A percentile compares a stretch with the other conserved stretches of the same genome.
These are phyloP conservation scores for Ustilago shanxiensis DNA, from an alignment of 1,284 basidiomycete species.

Conservation along the genomic window DNA sequence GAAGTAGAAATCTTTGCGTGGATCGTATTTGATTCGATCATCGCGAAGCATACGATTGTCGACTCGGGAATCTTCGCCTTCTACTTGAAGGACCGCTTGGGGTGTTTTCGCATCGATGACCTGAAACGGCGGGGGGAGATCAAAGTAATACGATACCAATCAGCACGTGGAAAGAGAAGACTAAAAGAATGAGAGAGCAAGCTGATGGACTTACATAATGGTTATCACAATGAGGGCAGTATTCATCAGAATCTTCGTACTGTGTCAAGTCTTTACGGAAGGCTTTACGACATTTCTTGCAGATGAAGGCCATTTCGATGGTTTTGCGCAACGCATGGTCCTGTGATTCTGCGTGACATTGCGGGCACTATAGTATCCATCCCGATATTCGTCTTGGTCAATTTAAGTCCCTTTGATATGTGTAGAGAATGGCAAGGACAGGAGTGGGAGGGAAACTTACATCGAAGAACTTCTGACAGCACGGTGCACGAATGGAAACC, in stretches of 20 bases:
- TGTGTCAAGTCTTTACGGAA: slow-evolving; percentile 91
- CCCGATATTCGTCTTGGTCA: too few relatives aligned
- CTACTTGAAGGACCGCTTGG: slow-evolving; percentile 83
- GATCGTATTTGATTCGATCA: slow-evolving; percentile 76
- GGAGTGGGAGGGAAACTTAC: slow-evolving; percentile 36
- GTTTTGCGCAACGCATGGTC: slow-evolving; percentile 82
- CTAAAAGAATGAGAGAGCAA: too few relatives aligned
- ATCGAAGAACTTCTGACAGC: slow-evolving; percentile 69
- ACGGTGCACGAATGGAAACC: slow-evolving; percentile 67
- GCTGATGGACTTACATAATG: slow-evolving; percentile 80
- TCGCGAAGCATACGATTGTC: slow-evolving; percentile 84
- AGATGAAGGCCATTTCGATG: slow-evolving; percentile 90
- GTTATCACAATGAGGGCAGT: slow-evolving; percentile 97
- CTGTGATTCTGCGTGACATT: slow-evolving; percentile 88
- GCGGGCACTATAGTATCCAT: slow-evolving; percentile 78
- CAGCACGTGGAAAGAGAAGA: not conserved
- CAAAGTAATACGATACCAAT: not conserved
- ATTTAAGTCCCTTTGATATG: not conserved
- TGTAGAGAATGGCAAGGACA: not conserved
- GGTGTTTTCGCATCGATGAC: slow-evolving; percentile 94
- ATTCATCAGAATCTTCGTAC: slow-evolving; percentile 97
- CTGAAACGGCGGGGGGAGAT: slow-evolving; percentile 71
- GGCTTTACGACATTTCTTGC: slow-evolving; percentile 98
- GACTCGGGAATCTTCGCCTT: slow-evolving; percentile 88
- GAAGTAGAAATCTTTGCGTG: slow-evolving; percentile 74